Evolutionary conservation across 73 alveolate species (phyloP), one percentile per base, ranked within the genome.

Genomic region (Breviolum minutum): DNA sequence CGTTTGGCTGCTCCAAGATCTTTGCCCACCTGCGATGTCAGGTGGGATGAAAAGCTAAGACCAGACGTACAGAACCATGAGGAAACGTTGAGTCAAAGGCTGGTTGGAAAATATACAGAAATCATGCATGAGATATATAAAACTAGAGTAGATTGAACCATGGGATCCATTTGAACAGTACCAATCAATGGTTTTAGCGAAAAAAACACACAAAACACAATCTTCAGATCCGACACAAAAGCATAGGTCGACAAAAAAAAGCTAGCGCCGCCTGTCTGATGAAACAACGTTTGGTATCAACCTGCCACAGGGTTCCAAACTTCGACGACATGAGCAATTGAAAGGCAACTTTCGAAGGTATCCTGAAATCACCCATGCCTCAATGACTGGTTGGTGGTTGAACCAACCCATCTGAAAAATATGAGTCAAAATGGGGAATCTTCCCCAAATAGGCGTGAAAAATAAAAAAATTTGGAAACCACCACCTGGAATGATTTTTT

Each of bases 1-100:
- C 96, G 20, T 54, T 90, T 90, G 87, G 70, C 96, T 2, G 96
- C 17, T 12, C 96, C 96, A 27, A 90, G 74, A 60, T 90, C 96
- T 63, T 90, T 90, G 11, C 96, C 96, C 13, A 90, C 96, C 96
- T 90, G 74, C 74, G n/a, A 66, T 11, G 74, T 66, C 17, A 13
- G 74, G 74, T 17, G 11, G 74, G 74, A 66, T 66, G 74, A 13
- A 17, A 13, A 13, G 24, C 74, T n/a, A n/a, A n/a, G n/a, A 71
- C 82, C 82, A 13, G 9, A 71, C 8, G 8, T n/a, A 71, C 10
- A n/a, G 48, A 11, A 71, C 14, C 82, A 13, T 9, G 32, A 13
- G 82, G 54, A 40, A 40, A 40, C 54, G 54, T 13, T 32, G 48
- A 71, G 32, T 40, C 54, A 40, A 40, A 40, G 54, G 5, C 54